These are phyloP conservation scores for Eucalyptus cloeziana DNA, from an alignment of 345 rosid genomes.

Conservation along the genomic window DNA sequence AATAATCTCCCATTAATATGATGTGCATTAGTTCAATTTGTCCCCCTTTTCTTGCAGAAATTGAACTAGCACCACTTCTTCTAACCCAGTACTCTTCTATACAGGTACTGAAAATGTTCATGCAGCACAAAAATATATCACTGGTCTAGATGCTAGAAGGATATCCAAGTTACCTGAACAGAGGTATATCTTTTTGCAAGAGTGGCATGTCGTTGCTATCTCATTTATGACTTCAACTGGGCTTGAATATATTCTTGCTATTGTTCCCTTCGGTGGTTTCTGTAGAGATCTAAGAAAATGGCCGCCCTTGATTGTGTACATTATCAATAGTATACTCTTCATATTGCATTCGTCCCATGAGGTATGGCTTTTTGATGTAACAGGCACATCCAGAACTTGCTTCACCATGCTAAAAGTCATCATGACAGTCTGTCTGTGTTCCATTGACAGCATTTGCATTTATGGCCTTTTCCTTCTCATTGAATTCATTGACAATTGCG, in stretches of 20 bases:
- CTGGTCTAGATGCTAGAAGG: conserved; percentile 94
- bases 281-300: not conserved
- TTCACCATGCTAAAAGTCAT: not conserved
- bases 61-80: not conserved
- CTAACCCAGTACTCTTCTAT: not conserved
- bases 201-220: not conserved
- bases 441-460: not conserved
- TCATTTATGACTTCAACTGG: not conserved
- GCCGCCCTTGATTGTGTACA: not conserved
- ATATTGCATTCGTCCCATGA: not conserved
- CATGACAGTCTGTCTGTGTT: not conserved
- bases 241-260: not conserved
- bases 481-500: not conserved
- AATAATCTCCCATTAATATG: not conserved
- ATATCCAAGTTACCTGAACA: conserved; percentile 63
- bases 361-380: not conserved
- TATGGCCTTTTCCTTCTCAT: not conserved
- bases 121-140: conserved; percentile 83
- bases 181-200: conserved; percentile 30
- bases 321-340: not conserved
- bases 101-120: conserved; percentile 72
- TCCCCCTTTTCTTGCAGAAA: not conserved
- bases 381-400: not conserved
- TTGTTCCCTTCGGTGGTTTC: not conserved
- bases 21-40: not conserved